Evolutionary conservation across 768 basidiomycete species (phyloP), one percentile per base, ranked within the genome.

Genomic region (Hysterangium stoloniferum): DNA sequence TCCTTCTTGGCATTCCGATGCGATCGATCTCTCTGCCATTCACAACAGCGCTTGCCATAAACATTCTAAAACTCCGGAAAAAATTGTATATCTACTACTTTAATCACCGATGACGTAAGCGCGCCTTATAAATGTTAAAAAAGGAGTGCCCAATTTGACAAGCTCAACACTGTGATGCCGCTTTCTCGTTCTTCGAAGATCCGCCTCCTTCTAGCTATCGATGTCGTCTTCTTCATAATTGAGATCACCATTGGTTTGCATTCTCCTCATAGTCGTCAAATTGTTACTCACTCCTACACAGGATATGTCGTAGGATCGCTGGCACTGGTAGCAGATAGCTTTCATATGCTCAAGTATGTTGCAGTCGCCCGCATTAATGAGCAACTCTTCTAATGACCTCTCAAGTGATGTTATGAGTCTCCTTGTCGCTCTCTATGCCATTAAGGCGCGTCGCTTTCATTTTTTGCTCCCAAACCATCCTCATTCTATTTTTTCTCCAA

Each of bases 291-390:
- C 52, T 3, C 52, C 55, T 19, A 48, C 54, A 22, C 59, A 86
- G 92, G 94, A 35, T 95, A 95, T 82, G 81, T 86, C n/a, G 91
- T 96, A 49, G 92, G 92, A 27, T 95, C 92, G 1, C 79, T 97
- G 1, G 94, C 94, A 1, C 83, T 98, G 48, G 83, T 99, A 41
- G 95, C 95, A 6, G 95, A 97, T 69, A 87, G 86, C 57, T 98
- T 98, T 67, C 95, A 98, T 70, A 98, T 96, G 94, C 82, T 97
- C 70, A 97, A 97, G 93, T 94, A 56, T 54, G 83, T 68, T 25
- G 20, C 37, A 19, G 13, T 44, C 12, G 45, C 48, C 47, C 19
- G 40, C 22, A 19, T 37, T 22, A 34, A 36, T 19, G 15, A 15
- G 35, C 9, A 15, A 45, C 49, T 48, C 8, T 32, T 38, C 59